These are phyloP conservation scores for Emergomyces orientalis DNA, from an alignment of 2,329 filamentous ascomycete genomes.

Conservation along the genomic window DNA sequence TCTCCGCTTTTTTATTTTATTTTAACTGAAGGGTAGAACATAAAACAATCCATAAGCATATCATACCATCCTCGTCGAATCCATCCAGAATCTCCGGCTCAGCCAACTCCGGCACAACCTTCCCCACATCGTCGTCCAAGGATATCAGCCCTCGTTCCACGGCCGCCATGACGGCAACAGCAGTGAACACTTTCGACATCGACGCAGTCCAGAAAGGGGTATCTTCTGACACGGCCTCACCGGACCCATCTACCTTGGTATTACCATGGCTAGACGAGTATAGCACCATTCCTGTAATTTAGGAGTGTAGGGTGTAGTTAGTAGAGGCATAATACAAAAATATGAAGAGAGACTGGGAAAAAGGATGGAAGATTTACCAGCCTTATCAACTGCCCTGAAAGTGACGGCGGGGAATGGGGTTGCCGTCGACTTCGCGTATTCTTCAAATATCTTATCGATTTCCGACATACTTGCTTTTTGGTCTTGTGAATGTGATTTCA, in stretches of 20 bases:
- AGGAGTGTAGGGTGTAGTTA: not conserved
- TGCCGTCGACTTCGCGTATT: not conserved
- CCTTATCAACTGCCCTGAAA: not conserved
- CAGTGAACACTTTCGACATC: conserved; percentile 9
- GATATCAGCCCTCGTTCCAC: not conserved
- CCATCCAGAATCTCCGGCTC: conserved; percentile 5
- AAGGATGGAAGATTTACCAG: not conserved
- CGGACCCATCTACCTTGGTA: not conserved
- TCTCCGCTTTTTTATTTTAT: not conserved
- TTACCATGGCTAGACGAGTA: conserved; percentile 5
- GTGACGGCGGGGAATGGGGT: not conserved
- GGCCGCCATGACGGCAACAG: conserved; percentile 2
- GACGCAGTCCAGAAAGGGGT: conserved; percentile 19
- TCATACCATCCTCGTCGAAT: conserved; percentile 2
- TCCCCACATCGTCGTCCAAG: conserved; percentile 3
- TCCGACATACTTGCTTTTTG: not conserved
- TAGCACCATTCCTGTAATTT: not conserved
- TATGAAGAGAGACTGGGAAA: not conserved
- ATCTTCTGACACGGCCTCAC: conserved; percentile 12
- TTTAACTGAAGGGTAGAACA: not conserved
- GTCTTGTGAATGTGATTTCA: not conserved
- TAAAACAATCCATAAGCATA: not conserved
- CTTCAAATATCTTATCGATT: not conserved
- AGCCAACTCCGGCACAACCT: not conserved
- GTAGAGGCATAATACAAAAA: not conserved